Base-by-base conservation (phyloP, 2,329 filamentous ascomycete genomes). In the Cladosporium sp. region DNA sequence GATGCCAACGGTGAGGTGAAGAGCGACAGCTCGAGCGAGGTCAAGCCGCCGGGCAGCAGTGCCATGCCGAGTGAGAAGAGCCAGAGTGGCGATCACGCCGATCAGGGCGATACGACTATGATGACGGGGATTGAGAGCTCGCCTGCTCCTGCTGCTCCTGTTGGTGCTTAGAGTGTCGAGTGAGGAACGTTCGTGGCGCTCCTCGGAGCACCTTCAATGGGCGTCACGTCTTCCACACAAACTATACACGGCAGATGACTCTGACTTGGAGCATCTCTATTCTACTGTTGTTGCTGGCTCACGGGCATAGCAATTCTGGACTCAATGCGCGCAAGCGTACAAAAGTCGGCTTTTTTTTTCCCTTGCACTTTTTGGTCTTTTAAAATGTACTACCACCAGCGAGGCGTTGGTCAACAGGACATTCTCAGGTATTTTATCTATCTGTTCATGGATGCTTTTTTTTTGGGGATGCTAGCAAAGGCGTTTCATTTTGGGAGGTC, bases 1-100 rank as follows among this genome's bases (percentile, higher is more conserved):
- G 83, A 85, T 43, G 73, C 75, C 64, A 79, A 83, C 62, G 80
- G 82, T 56, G 85, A 86, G 43, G 73, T 79, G 42, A 77, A 77
- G 60, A 81, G 74, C 52, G 74, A 81, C 54, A 75, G 73, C 50
- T 79, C 79, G 32, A 81, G 75, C 60, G 78, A 83, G 47, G 50
- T 63, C 18, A 83, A 82, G 63, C 70, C 75, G 50, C 79, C 78
- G 51, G 78, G 76, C 61, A 78, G 78, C 67, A 82, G 77, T 58
- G 80, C 75, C 17, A 68, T 82, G 44, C 73, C 76, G 29, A 80
- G 80, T 60, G 82, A 85, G 56, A 80, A 78, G 70, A 83, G 79
- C 61, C 78, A 76, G 49, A 73, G 71, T n/a, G 76, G 74, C 32
- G 73, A 75, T 30, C 71, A 72, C 51, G 55, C 56, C 29, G 68